These are phyloP conservation scores for Jaminaea rosea DNA, from an alignment of 1,284 basidiomycete species.

Conservation along the genomic window DNA sequence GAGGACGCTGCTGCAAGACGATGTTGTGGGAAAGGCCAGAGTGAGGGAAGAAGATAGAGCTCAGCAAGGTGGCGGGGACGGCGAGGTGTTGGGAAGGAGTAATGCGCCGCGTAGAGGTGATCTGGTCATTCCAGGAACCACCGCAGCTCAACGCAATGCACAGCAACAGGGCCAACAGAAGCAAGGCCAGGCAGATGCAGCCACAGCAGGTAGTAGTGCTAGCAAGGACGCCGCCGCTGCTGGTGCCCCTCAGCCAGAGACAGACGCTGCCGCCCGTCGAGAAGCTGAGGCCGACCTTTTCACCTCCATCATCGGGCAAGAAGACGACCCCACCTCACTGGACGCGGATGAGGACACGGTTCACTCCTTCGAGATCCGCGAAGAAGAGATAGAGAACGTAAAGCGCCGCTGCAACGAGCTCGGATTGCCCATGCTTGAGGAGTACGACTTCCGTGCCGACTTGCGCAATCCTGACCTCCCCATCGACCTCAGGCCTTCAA, in stretches of 20 bases:
- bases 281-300: slow-evolving; percentile 43
- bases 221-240: slow-evolving; percentile 9
- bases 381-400: slow-evolving; percentile 43
- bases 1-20: slow-evolving; percentile 39
- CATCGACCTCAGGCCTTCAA: slow-evolving; percentile 45
- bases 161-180: slow-evolving; percentile 11
- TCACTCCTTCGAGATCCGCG: slow-evolving; percentile 44
- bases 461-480: slow-evolving; percentile 43
- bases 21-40: slow-evolving; percentile 33
- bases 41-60: slow-evolving; percentile 22
- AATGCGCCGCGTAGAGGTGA: slow-evolving; percentile 34
- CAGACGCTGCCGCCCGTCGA: slow-evolving; percentile 15
- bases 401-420: slow-evolving; percentile 46
- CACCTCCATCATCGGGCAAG: slow-evolving; percentile 35
- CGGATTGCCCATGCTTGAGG: slow-evolving; percentile 45
- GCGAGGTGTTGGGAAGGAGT: slow-evolving; percentile 26
- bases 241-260: slow-evolving; percentile 7
- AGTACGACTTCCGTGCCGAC: slow-evolving; percentile 47
- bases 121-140: slow-evolving; percentile 38
- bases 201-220: neutral
- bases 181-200: neutral
- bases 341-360: slow-evolving; percentile 40
- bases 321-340: slow-evolving; percentile 3
- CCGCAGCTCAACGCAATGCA: slow-evolving; percentile 22
- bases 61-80: neutral